phyloP scores from a whole-genome alignment of 164 flowering plant species.

The Aristolochia contorta region DNA sequence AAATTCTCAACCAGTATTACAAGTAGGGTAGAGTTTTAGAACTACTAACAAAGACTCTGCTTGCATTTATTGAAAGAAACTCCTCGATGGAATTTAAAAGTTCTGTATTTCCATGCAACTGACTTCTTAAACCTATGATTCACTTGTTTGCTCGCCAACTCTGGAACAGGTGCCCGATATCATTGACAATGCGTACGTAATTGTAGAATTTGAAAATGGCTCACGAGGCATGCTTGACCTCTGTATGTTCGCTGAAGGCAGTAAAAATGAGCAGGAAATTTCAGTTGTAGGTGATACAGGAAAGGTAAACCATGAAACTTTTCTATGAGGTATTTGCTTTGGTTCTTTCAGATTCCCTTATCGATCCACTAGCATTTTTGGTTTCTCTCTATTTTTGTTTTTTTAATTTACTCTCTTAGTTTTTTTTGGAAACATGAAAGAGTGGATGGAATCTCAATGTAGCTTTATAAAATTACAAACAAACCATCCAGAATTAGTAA shows the following conservation, averaged over 20 bases:
- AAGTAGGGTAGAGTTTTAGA: too few species aligned
- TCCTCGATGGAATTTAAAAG: too few species aligned
- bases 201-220: constrained; percentile 85
- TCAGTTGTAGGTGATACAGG: constrained; percentile 85
- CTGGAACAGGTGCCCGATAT: constrained; percentile 80
- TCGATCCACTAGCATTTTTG: background rate
- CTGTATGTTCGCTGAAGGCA: constrained; percentile 99
- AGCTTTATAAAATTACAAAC: too few species aligned
- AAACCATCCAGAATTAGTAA: too few species aligned
- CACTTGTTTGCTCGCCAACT: background rate
- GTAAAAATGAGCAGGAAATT: constrained; percentile 96
- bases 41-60: too few species aligned
- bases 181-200: constrained; percentile 90
- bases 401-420: background rate
- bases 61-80: too few species aligned
- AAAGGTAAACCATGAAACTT: constrained; percentile 35
- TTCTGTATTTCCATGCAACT: too few species aligned
- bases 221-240: constrained; percentile 88
- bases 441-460: too few species aligned
- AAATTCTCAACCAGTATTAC: too few species aligned
- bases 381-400: background rate
- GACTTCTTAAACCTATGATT: too few species aligned
- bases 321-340: background rate
- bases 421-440: background rate
- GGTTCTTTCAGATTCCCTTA: background rate